Percentiles rank a stretch among this genome's conserved stretches.
Conservation (phyloP, 2,329 filamentous ascomycete species). For the Lachnellula willkommii region DNA sequence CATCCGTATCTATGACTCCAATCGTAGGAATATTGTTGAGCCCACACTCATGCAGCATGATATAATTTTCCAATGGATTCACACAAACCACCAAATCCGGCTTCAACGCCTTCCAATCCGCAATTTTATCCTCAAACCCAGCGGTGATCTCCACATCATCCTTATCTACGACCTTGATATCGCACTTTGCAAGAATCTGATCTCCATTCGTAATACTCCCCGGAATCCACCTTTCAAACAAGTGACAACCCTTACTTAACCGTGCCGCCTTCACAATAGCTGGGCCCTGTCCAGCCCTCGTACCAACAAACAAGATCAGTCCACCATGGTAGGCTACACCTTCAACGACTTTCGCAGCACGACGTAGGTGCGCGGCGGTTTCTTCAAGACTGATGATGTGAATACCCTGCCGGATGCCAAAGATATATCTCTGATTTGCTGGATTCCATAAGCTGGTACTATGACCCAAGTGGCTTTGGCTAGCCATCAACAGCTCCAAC, state of each 20-base stretch:
- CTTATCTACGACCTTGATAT: conserved; percentile 71
- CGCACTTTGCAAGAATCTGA: conserved; percentile 69
- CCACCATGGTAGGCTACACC: conserved; percentile 79
- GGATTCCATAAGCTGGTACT: conserved; percentile 91
- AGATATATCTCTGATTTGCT: conserved; percentile 88
- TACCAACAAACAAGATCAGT: conserved; percentile 86
- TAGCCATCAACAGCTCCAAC: conserved; percentile 83
- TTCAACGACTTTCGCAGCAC: conserved; percentile 86
- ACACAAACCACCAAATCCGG: conserved; percentile 90
- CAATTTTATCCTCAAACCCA: conserved; percentile 62
- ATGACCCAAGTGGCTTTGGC: conserved; percentile 86
- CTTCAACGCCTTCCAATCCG: conserved; percentile 60
- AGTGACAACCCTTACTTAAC: conserved; percentile 72
- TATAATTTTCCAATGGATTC: conserved; percentile 89
- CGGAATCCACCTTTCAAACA: conserved; percentile 90
- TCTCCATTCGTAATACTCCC: conserved; percentile 90
- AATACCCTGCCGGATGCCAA: conserved; percentile 78
- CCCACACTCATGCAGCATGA: conserved; percentile 85
- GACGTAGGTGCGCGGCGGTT: conserved; percentile 83
- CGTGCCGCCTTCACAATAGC: conserved; percentile 76
- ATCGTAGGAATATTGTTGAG: conserved; percentile 87
- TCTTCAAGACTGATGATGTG: conserved; percentile 91
- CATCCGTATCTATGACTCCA: conserved; percentile 89
- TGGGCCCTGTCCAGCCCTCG: conserved; percentile 72
- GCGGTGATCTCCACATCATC: conserved; percentile 51